Conservation (phyloP, 2,329 filamentous ascomycete species). For the Penicillium sp. region DNA sequence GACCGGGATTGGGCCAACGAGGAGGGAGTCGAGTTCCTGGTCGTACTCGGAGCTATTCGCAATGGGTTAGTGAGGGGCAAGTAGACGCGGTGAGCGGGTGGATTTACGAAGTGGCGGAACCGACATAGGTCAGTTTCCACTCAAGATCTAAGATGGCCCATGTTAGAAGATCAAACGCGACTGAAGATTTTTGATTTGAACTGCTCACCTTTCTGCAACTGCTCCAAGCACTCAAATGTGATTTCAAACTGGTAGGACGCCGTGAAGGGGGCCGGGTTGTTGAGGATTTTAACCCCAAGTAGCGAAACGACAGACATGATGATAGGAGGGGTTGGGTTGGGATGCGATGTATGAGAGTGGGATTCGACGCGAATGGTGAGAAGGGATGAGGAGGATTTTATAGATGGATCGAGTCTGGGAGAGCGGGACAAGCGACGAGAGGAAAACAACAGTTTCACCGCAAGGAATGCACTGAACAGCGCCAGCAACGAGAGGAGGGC, state of each 20-base stretch:
- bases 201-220: constrained; percentile 78
- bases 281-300: constrained; percentile 90
- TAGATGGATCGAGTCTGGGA: constrained; percentile 11
- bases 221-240: constrained; percentile 96
- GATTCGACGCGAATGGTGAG: neutral
- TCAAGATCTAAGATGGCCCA: constrained; percentile 71
- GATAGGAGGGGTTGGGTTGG: constrained; percentile 24
- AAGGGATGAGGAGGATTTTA: constrained; percentile 18
- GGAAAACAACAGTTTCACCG: constrained; percentile 27
- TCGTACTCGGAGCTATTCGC: constrained; percentile 84
- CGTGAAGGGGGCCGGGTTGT: constrained; percentile 94
- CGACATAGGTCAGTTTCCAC: constrained; percentile 99
- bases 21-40: constrained; percentile 94
- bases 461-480: constrained; percentile 23
- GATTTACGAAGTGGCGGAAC: constrained; percentile 91
- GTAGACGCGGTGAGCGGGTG: neutral
- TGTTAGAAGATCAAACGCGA: neutral
- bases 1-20: constrained; percentile 95
- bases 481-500: constrained; percentile 10
- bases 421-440: constrained; percentile 11
- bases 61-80: constrained; percentile 24
- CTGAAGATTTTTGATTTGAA: neutral
- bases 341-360: constrained; percentile 18
- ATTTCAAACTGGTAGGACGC: constrained; percentile 97
- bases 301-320: constrained; percentile 95